Evolutionary conservation across 352 stramenopile species (phyloP).

Genomic region (Hyaloperonospora arabidopsidis): DNA sequence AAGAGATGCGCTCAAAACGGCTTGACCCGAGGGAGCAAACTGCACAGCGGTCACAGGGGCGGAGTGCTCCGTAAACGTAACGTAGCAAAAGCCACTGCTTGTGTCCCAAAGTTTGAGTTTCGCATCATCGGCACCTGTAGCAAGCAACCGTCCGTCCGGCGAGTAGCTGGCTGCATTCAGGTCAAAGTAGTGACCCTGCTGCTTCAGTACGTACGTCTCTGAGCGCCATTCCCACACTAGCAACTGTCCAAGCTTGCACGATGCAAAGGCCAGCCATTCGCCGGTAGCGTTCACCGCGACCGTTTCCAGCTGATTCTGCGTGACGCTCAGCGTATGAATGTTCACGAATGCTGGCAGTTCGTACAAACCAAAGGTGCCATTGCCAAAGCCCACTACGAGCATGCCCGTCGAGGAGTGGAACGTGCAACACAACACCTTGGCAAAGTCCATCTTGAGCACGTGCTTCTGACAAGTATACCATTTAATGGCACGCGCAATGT

Average conservation of each 20-base stretch:
- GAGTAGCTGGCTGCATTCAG: slow-evolving; percentile 96
- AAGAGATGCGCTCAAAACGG: slow-evolving; percentile 93
- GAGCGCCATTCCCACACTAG: slow-evolving; percentile 99
- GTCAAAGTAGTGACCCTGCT: slow-evolving; percentile 98
- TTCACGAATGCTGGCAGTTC: slow-evolving; percentile 92
- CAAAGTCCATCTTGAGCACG: slow-evolving; percentile 87
- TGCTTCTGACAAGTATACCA: slow-evolving; percentile 84
- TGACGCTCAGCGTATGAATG: slow-evolving; percentile 94
- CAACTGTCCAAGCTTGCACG: slow-evolving; percentile 95
- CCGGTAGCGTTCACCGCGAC: slow-evolving; percentile 93
- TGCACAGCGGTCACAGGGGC: slow-evolving; percentile 94
- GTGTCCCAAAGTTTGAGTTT: slow-evolving; percentile 99
- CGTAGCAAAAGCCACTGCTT: slow-evolving; percentile 97
- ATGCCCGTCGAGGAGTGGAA: slow-evolving; percentile 85
- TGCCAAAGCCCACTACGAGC: slow-evolving; percentile 94
- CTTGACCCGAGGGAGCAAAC: slow-evolving; percentile 89
- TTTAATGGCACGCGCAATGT: slow-evolving; percentile 66
- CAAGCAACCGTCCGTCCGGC: slow-evolving; percentile 92
- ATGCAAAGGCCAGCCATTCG: slow-evolving; percentile 98
- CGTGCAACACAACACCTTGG: slow-evolving; percentile 82
- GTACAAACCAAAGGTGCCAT: slow-evolving; percentile 97
- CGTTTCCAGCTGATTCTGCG: slow-evolving; percentile 84
- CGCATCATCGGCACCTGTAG: slow-evolving; percentile 96
- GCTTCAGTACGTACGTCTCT: slow-evolving; percentile 99
- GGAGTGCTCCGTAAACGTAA: slow-evolving; percentile 97